Base-by-base conservation (phyloP, 1,284 basidiomycete species). In the Marasmius tenuissimus region DNA sequence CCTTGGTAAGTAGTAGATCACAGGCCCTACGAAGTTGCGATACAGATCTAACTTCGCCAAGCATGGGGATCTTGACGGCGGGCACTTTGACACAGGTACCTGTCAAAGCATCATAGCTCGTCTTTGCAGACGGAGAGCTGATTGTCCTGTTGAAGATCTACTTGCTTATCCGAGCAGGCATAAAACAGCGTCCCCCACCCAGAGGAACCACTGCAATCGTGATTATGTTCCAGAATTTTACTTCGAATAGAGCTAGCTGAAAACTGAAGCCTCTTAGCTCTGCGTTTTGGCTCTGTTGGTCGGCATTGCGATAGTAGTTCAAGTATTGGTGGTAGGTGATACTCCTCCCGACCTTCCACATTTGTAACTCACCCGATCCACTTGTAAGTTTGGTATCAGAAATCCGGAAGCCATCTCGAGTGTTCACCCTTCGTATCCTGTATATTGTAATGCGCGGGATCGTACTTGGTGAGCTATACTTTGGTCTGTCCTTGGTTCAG, bases 1-100 rank as follows among this genome's bases (percentile, higher is more conserved):
- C 58, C 62, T 9, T 35, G 37, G 62, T 63, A 22, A 39, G 62
- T 60, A 20, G 4, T 27, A 27, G 2, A 45, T 16, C 18, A 55
- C 12, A 14, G 27, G 9, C 8, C 1, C 38, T 14, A 10, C 45
- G 12, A 33, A 3, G 4, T 27, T 27, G 27, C 4, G 27, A 39
- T 16, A 12, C 14, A 20, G 5, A 38, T 16, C 37, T 16, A 34
- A 35, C 20, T 18, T 16, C 20, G 2, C 9, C 6, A 18, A 60
- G 59, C 22, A 60, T 54, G 53, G 59, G 39, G 9, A 37, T 16
- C 34, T 49, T 50, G 11, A 60, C 59, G 1, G 4, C 55, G n/a
- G 59, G 50, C 1, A 55, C 54, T n/a, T 33, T 60, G 14, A 27
- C 48, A 6, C 51, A 35, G 48, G 48, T 49, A 18, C 1, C 5